Evolutionary conservation across 1,139 yeast genomes (phyloP).

Genomic region (Nakaseomyces nivariensis): DNA sequence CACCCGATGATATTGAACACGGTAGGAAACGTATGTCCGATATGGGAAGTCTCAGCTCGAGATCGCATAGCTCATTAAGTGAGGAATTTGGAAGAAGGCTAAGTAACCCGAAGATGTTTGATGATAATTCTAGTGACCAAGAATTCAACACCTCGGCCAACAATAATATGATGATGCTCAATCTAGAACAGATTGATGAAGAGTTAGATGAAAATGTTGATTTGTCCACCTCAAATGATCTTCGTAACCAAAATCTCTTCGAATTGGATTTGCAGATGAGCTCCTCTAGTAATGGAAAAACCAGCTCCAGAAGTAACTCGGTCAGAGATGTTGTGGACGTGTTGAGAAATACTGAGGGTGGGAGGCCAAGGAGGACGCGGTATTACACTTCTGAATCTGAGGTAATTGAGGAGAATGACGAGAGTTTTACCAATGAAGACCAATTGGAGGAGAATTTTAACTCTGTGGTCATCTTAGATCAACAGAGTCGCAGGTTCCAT

Average conservation of each 20-base stretch:
- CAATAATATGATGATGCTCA: slow-evolving; percentile 16
- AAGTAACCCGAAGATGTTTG: slow-evolving; percentile 3
- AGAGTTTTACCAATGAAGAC: not conserved
- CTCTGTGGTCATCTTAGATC: slow-evolving; percentile 6
- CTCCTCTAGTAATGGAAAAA: slow-evolving; percentile 26
- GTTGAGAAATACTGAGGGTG: slow-evolving; percentile 10
- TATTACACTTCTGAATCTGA: slow-evolving; percentile 2
- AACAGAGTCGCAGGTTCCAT: slow-evolving; percentile 22
- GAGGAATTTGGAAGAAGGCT: slow-evolving; percentile 24
- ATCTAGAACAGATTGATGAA: slow-evolving; percentile 24
- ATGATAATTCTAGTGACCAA: slow-evolving; percentile 6
- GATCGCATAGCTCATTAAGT: slow-evolving; percentile 21
- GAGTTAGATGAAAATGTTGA: slow-evolving; percentile 15
- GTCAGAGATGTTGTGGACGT: slow-evolving; percentile 19
- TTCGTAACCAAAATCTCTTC: slow-evolving; percentile 12
- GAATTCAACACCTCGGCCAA: slow-evolving; percentile 3
- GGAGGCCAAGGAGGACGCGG: not conserved
- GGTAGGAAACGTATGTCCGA: slow-evolving; percentile 15
- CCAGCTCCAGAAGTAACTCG: slow-evolving; percentile 13
- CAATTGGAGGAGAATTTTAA: not conserved
- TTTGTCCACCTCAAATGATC: slow-evolving; percentile 1
- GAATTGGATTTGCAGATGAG: slow-evolving; percentile 22
- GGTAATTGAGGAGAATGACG: slow-evolving; percentile 4
- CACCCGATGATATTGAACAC: slow-evolving; percentile 13
- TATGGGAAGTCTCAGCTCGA: slow-evolving; percentile 8